Base-by-base conservation (phyloP, 2,329 filamentous ascomycete genomes). In the Coniosporium tulheliwenetii region DNA sequence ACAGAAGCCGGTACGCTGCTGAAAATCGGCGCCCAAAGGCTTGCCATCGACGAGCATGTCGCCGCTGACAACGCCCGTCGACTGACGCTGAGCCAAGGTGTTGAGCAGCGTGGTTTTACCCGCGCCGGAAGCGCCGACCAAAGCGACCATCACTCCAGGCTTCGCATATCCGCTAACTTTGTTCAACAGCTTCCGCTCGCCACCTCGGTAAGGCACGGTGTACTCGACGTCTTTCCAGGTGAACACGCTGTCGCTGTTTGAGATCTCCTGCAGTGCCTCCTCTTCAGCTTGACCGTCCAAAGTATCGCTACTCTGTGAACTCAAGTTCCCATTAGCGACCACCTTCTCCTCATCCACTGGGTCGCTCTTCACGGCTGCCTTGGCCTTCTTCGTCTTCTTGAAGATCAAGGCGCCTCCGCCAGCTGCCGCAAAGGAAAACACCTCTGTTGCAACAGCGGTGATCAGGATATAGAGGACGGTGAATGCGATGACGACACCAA, bases 21-120 rank as follows among this genome's bases (percentile, higher is more conserved):
- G 77, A 52, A 85, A 84, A 40, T 75, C 74, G 2, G 67, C 58
- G 0, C 70, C 73, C 0, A 82, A 65, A 1, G 68, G 59, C 36
- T 69, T 69, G 1, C 79, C 80, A 49, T 84, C 79, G 8, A 85
- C 77, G n/a, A 81, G 65, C 69, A 85, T 79, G 38, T 80, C 71
- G 10, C 81, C 81, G n/a, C 62, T 60, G 2, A 81, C 67, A 9
- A 79, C 67, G 42, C 80, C 78, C 41, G 66, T 69, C 12, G 65
- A 77, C 54, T 85, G 79, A 2, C 84, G 73, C 52, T 87, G 81
- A 0, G 82, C 77, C 2, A 83, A 61, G 0, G 81, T 85, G 57
- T 91, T 86, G 13, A 93, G 67, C 0, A 93, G 64, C 0, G 85
- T 91, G 0, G 83, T 87, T 61, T 93, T 93, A 10, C 85, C 85